A percentile compares a stretch with the other conserved stretches of the same genome.
phyloP scores from a whole-genome alignment of 129 eudicot species.

The Artemisia tridentata region DNA sequence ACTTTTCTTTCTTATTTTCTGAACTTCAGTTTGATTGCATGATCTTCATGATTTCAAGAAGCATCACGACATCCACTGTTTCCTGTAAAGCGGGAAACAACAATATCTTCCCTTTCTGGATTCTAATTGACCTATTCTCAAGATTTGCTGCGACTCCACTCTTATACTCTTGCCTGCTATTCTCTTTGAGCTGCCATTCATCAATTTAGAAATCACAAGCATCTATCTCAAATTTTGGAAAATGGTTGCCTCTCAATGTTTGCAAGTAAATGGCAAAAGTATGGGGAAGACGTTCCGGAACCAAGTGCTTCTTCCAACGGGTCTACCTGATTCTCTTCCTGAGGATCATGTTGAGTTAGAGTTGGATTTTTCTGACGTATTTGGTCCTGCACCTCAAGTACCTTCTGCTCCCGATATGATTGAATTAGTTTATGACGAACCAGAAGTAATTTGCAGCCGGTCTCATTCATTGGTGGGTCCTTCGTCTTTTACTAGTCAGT shows the following conservation, averaged over 20 bases:
- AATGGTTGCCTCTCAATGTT: constrained; percentile 61
- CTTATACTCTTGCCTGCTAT: constrained; percentile 23
- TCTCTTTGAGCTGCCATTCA: constrained; percentile 39
- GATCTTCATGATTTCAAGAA: constrained; percentile 72
- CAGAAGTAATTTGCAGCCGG: constrained; percentile 52
- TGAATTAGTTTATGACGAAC: constrained; percentile 48
- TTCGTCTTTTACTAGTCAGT: constrained; percentile 36
- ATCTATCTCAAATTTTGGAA: constrained; percentile 10
- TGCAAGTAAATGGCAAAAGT: constrained; percentile 27
- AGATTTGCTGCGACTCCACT: constrained; percentile 37
- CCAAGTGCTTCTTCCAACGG: constrained; percentile 31
- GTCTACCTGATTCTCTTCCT: constrained; percentile 32
- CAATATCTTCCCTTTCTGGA: constrained; percentile 45
- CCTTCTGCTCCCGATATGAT: constrained; percentile 32
- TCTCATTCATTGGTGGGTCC: constrained; percentile 77
- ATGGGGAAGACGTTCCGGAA: constrained; percentile 35
- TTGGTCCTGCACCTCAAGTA: constrained; percentile 52
- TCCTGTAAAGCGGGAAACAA: constrained; percentile 69
- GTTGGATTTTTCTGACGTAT: constrained; percentile 62
- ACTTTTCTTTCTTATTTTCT: constrained; percentile 28
- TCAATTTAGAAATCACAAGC: constrained; percentile 27
- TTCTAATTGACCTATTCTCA: constrained; percentile 45
- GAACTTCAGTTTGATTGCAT: constrained; percentile 42
- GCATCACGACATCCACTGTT: constrained; percentile 51
- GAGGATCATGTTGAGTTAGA: constrained; percentile 51